Evolutionary conservation across 2,329 filamentous ascomycete genomes (phyloP).

Genomic region (Penicillium sp.): DNA sequence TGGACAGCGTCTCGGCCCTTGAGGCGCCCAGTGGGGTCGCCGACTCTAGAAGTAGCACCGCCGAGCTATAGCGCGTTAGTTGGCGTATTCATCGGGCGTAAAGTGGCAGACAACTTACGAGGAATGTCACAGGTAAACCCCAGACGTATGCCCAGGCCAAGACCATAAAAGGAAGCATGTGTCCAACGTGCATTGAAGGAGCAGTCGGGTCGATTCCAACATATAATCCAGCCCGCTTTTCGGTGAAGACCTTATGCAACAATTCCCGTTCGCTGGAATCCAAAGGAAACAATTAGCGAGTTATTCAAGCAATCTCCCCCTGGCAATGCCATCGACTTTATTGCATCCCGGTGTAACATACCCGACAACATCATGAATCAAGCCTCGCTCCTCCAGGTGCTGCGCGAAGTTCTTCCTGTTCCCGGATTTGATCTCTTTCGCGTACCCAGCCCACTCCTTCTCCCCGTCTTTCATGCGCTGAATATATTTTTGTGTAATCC

Average conservation of each 20-base stretch:
- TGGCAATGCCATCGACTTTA: background rate
- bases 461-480: constrained; percentile 39
- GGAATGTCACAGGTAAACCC: constrained; percentile 44
- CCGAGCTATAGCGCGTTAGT: constrained; percentile 40
- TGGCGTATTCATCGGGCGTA: background rate
- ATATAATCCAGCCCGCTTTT: constrained; percentile 47
- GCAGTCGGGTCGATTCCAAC: constrained; percentile 50
- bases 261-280: constrained; percentile 39
- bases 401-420: constrained; percentile 43
- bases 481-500: constrained; percentile 37
- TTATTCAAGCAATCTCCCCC: background rate
- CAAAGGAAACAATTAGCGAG: constrained; percentile 9
- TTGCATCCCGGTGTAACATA: constrained; percentile 18
- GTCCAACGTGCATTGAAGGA: constrained; percentile 49
- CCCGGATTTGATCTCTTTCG: constrained; percentile 43
- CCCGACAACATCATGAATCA: constrained; percentile 48
- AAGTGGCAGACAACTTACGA: constrained; percentile 34
- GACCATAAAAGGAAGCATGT: constrained; percentile 52
- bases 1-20: constrained; percentile 38
- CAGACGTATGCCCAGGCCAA: constrained; percentile 50
- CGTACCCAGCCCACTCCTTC: constrained; percentile 39
- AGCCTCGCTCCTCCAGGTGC: constrained; percentile 45
- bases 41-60: constrained; percentile 45
- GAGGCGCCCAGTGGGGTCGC: constrained; percentile 46
- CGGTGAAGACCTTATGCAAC: constrained; percentile 43